A percentile compares a stretch with the other conserved stretches of the same genome.
phyloP scores from a whole-genome alignment of 2,329 filamentous ascomycete genomes.

The Zasmidium citrigriseum region DNA sequence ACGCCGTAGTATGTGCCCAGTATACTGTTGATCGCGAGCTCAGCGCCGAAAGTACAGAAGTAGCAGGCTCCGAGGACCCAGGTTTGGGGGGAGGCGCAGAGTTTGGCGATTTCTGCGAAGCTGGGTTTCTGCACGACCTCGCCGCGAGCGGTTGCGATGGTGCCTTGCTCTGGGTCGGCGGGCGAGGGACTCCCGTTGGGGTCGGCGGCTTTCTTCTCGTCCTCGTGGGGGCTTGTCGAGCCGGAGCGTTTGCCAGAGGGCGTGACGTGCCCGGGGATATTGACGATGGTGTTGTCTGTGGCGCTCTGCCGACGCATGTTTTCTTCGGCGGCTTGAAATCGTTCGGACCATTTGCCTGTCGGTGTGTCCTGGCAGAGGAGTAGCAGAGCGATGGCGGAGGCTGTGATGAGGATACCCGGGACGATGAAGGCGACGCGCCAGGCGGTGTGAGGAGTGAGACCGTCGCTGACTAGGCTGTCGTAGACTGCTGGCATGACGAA shows the following conservation, averaged over 20 bases:
- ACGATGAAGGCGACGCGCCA: slow-evolving; percentile 87
- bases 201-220: slow-evolving; percentile 42
- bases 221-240: slow-evolving; percentile 36
- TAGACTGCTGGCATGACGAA: slow-evolving; percentile 91
- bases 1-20: slow-evolving; percentile 60
- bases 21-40: slow-evolving; percentile 62
- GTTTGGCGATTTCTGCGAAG: slow-evolving; percentile 58
- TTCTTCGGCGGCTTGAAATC: slow-evolving; percentile 59
- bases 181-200: slow-evolving; percentile 38
- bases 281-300: slow-evolving; percentile 46
- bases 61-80: slow-evolving; percentile 56
- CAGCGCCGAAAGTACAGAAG: slow-evolving; percentile 62
- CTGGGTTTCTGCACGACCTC: slow-evolving; percentile 66
- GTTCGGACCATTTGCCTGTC: slow-evolving; percentile 75
- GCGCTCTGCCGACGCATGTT: slow-evolving; percentile 53
- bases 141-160: slow-evolving; percentile 56
- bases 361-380: slow-evolving; percentile 71
- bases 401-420: slow-evolving; percentile 50
- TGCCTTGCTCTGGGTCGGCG: slow-evolving; percentile 46
- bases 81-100: slow-evolving; percentile 63
- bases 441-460: slow-evolving; percentile 58
- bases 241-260: slow-evolving; percentile 38
- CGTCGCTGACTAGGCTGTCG: slow-evolving; percentile 26
- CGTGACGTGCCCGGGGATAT: slow-evolving; percentile 52
- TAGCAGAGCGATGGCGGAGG: slow-evolving; percentile 16